Conservation (phyloP, 345 rosid genomes). For the Arabis hirsuta region DNA sequence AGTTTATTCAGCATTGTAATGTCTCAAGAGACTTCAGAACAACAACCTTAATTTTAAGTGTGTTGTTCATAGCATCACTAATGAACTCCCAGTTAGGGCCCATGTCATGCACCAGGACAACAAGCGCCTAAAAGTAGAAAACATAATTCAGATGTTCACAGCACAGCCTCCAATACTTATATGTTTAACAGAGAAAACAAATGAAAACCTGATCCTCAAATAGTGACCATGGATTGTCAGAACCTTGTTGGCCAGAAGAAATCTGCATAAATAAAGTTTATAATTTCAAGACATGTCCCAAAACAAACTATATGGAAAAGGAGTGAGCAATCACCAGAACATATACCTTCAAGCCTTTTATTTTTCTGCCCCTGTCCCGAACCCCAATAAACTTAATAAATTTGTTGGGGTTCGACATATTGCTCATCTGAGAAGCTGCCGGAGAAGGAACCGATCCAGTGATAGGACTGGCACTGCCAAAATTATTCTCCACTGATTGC, state of each 20-base stretch:
- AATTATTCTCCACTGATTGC: constrained; percentile 57
- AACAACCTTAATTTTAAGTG: constrained; percentile 83
- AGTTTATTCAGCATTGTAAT: background rate
- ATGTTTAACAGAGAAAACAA: constrained; percentile 20
- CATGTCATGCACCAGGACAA: constrained; percentile 97
- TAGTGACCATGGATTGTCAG: constrained; percentile 83
- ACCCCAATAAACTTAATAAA: constrained; percentile 66
- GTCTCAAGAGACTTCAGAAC: constrained; percentile 21
- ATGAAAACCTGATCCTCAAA: constrained; percentile 92
- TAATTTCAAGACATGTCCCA: constrained; percentile 32
- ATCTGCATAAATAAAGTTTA: constrained; percentile 54
- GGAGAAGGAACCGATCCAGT: constrained; percentile 76
- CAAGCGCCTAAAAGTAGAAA: constrained; percentile 72
- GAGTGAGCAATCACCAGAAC: constrained; percentile 21
- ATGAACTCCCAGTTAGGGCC: constrained; percentile 99
- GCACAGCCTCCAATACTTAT: constrained; percentile 15
- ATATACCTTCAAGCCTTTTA: constrained; percentile 73
- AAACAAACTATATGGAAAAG: constrained; percentile 23
- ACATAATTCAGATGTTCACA: constrained; percentile 24
- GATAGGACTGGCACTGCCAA: constrained; percentile 55
- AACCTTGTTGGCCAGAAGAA: constrained; percentile 70
- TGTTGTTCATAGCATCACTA: constrained; percentile 87
- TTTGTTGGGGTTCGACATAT: constrained; percentile 82
- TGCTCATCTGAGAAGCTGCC: constrained; percentile 87
- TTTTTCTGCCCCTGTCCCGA: constrained; percentile 72